Percentiles rank a stretch among this genome's conserved stretches.
Conservation (phyloP, 2,329 filamentous ascomycete species). For the Blastomyces parvus region DNA sequence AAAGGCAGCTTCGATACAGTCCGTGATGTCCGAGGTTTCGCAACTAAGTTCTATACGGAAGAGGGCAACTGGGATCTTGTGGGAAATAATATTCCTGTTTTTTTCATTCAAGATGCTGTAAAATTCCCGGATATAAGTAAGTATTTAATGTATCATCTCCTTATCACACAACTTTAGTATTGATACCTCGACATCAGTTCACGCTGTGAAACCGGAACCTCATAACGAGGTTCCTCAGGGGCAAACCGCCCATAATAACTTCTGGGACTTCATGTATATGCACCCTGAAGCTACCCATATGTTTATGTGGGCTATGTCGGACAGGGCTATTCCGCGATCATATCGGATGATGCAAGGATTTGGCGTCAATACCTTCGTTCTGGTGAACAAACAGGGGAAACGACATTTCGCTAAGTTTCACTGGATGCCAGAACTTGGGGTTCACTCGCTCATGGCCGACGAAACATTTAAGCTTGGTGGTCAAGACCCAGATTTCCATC, state of each 20-base stretch:
- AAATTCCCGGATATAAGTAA: conserved; percentile 60
- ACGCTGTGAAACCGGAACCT: conserved; percentile 58
- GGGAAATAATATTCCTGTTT: conserved; percentile 65
- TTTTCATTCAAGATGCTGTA: conserved; percentile 66
- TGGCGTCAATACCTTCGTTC: conserved; percentile 68
- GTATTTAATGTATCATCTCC: conserved; percentile 1
- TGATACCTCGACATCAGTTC: conserved; percentile 25
- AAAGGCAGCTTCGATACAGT: conserved; percentile 71
- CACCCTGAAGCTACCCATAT: conserved; percentile 67
- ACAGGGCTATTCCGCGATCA: conserved; percentile 61
- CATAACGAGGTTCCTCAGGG: conserved; percentile 62
- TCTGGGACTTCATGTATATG: conserved; percentile 63
- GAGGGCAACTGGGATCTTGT: conserved; percentile 71
- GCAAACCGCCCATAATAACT: conserved; percentile 63
- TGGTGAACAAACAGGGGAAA: conserved; percentile 59
- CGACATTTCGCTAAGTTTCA: conserved; percentile 69
- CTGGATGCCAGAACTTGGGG: conserved; percentile 63
- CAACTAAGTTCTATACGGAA: conserved; percentile 65
- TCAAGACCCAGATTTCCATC: conserved; percentile 72
- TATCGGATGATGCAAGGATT: conserved; percentile 83
- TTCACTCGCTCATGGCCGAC: conserved; percentile 67
- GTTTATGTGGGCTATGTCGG: conserved; percentile 71
- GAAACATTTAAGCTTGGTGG: conserved; percentile 66
- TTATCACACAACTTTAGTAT: neutral
- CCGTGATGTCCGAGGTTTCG: conserved; percentile 73